Evolutionary conservation across 768 basidiomycete genomes (phyloP), one percentile per base, ranked within the genome.

Genomic region (Pholiota molesta): DNA sequence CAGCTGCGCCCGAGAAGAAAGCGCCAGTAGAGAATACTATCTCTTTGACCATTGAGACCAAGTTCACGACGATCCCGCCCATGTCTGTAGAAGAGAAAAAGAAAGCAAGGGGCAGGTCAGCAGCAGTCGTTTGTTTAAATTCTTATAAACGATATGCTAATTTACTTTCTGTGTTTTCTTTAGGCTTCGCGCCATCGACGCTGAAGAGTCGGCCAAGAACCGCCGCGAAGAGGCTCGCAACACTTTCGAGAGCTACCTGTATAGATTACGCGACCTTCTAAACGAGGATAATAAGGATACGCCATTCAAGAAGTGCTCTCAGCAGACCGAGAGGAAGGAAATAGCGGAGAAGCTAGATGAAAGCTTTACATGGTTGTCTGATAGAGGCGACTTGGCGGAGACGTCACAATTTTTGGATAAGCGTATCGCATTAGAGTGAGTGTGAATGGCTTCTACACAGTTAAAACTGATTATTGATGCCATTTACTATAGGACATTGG

Each of bases 151-250:
- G 63, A 5, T 21, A 62, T 56, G 3, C 26, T 21, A 17, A 31
- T 21, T 52, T 13, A 21, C 37, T 16, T 57, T 51, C 6, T 47
- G 8, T 57, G 28, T 19, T 52, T 13, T 65, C 26, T 28, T 11
- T 52, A 97, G 96, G 72, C 80, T 99, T 11, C 85, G 89, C 13
- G 86, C 88, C 10, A 81, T 97, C 62, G 92, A 97, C 66, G 73
- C 79, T 7, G 87, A 90, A 58, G 96, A 99, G 77, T 77, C 81
- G 2, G 83, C 87, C 17, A 94, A 93, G 73, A 81, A 80, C 33
- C 86, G 86, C 57, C 88, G 88, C 33, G 96, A 96, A 69, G 97
- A 99, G 73, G 94, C 94, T 2, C 83, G 90, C 31, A 99, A 99
- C 75, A 81, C 84, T 26, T 86, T 99, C 55, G 97, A 99, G 74